These are phyloP conservation scores for Amyloporia xantha DNA, from an alignment of 768 basidiomycete genomes.

Conservation along the genomic window DNA sequence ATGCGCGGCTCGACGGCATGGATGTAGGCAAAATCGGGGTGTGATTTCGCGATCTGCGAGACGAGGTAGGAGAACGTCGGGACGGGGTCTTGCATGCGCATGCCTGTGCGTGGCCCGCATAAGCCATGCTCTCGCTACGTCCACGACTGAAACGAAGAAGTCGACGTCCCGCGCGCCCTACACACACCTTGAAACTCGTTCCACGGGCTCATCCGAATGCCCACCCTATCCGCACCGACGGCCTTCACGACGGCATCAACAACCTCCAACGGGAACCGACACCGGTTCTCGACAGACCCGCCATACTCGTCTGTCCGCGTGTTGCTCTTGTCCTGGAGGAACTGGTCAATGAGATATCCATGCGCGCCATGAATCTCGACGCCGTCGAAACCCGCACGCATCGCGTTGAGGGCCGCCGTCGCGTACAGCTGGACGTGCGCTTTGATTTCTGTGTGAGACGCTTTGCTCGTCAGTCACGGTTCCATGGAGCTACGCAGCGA, in stretches of 20 bases:
- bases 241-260: constrained; percentile 33
- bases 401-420: constrained; percentile 22
- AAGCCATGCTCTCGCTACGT: neutral
- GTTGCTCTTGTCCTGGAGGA: constrained; percentile 33
- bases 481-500: too few species aligned
- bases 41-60: neutral
- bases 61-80: constrained; percentile 42
- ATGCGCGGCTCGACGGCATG: constrained; percentile 26
- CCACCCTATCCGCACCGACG: constrained; percentile 35
- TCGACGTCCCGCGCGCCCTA: too few species aligned
- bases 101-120: constrained; percentile 24
- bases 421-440: constrained; percentile 12
- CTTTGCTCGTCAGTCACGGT: too few species aligned
- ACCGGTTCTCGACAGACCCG: constrained; percentile 37
- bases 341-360: constrained; percentile 35
- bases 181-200: constrained; percentile 25
- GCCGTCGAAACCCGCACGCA: constrained; percentile 26
- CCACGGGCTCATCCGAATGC: constrained; percentile 34
- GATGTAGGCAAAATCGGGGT: constrained; percentile 14
- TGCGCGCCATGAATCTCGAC: constrained; percentile 24
- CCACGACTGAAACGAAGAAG: too few species aligned
- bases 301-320: constrained; percentile 42
- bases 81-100: constrained; percentile 47
- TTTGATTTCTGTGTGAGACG: neutral
- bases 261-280: constrained; percentile 39